phyloP scores from a whole-genome alignment of 202 grass and related monocot species.

The Dendrocalamus latiflorus region DNA sequence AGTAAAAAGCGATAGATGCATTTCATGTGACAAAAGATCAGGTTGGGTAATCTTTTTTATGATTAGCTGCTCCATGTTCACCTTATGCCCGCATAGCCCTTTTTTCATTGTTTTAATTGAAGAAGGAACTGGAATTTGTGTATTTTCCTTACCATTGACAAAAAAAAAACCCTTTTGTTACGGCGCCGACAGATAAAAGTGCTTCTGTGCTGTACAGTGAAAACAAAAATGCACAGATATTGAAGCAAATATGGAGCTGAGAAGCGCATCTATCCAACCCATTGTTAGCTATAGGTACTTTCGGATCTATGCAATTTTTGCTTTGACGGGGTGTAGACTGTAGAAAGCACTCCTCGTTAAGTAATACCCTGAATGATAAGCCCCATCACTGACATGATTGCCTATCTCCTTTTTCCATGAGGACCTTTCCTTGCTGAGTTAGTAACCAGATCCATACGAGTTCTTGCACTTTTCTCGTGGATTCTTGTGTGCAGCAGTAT shows the following conservation, averaged over 20 bases:
- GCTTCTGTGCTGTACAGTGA: background rate
- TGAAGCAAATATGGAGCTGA: background rate
- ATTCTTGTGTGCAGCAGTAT: conserved; percentile 11
- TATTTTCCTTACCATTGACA: background rate
- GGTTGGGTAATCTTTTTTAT: conserved; percentile 14
- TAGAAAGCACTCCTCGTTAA: background rate
- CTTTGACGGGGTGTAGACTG: background rate
- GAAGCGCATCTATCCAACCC: background rate
- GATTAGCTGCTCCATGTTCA: conserved; percentile 7
- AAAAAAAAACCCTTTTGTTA: background rate
- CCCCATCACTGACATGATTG: conserved; percentile 6
- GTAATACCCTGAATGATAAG: background rate
- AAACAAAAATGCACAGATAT: background rate
- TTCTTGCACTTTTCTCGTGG: conserved; percentile 2
- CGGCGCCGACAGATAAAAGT: background rate
- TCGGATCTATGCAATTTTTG: background rate
- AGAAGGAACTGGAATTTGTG: background rate
- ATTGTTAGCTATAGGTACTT: background rate
- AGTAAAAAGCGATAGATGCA: conserved; percentile 27
- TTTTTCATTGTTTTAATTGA: background rate
- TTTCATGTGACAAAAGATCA: conserved; percentile 38
- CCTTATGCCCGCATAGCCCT: background rate
- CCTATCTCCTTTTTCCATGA: background rate
- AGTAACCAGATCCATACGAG: conserved; percentile 14
- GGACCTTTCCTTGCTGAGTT: conserved; percentile 13